Conservation (phyloP, 768 basidiomycete genomes). For the Boletus reticulatus region DNA sequence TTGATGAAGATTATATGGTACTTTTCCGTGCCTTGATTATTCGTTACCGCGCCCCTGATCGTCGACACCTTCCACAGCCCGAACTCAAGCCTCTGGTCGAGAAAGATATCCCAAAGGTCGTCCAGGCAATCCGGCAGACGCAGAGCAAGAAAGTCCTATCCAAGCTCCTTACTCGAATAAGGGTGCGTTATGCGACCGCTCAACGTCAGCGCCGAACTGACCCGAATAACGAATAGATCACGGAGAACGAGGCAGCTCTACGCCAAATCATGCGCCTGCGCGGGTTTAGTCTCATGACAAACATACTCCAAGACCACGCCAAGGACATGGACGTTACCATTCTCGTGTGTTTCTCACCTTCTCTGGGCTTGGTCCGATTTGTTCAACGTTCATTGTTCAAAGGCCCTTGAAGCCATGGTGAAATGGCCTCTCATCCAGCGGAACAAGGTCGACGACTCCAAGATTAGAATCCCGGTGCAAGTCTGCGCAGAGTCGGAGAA, state of each 20-base stretch:
- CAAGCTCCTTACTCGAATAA: slow-evolving; percentile 83
- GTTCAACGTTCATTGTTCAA: neutral
- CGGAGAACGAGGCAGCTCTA: slow-evolving; percentile 74
- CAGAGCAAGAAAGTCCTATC: slow-evolving; percentile 76
- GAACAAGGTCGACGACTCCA: slow-evolving; percentile 90
- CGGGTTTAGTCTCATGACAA: slow-evolving; percentile 90
- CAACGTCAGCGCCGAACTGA: neutral
- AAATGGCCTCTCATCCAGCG: slow-evolving; percentile 81
- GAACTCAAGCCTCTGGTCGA: slow-evolving; percentile 69
- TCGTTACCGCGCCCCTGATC: neutral
- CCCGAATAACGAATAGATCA: slow-evolving; percentile 53
- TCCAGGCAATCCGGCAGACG: slow-evolving; percentile 89
- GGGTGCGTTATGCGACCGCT: slow-evolving; percentile 42
- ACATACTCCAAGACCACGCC: slow-evolving; percentile 74
- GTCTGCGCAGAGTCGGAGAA: slow-evolving; percentile 53
- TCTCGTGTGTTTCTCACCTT: slow-evolving; percentile 47
- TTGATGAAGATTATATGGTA: slow-evolving; percentile 93
- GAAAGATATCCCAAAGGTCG: slow-evolving; percentile 86
- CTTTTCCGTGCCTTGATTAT: slow-evolving; percentile 9
- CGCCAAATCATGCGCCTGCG: slow-evolving; percentile 89
- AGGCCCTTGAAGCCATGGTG: slow-evolving; percentile 67
- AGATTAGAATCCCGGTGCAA: slow-evolving; percentile 65
- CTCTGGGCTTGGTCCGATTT: neutral
- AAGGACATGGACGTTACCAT: slow-evolving; percentile 69
- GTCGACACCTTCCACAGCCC: slow-evolving; percentile 48